A percentile compares a stretch with the other conserved stretches of the same genome.
Evolutionary conservation across 179 eudicot genomes (phyloP).

Genomic region (Actinidia polygama): DNA sequence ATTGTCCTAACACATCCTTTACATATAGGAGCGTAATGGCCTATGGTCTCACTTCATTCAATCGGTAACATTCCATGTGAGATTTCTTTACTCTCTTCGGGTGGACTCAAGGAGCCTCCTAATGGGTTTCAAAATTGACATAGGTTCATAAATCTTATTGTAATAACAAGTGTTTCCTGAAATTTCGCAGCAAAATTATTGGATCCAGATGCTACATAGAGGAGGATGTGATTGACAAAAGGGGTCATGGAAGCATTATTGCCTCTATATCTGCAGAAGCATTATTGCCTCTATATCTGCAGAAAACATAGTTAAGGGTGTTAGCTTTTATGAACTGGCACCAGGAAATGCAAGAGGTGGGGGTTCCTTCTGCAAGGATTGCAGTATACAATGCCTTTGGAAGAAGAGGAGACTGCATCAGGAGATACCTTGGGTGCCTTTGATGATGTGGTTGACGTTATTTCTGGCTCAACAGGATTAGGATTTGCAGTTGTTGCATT

Average conservation of each 20-base stretch:
- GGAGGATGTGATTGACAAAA: conserved; percentile 19
- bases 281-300: conserved; percentile 46
- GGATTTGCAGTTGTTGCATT: neutral
- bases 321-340: conserved; percentile 34
- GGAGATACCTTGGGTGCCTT: conserved; percentile 35
- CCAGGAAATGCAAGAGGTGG: conserved; percentile 45
- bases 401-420: neutral
- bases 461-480: conserved; percentile 29
- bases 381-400: conserved; percentile 41
- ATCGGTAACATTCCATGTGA: no score
- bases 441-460: conserved; percentile 48
- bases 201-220: conserved; percentile 28
- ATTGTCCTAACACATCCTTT: no score
- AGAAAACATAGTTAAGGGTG: conserved; percentile 21
- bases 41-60: no score
- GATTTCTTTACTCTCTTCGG: no score
- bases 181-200: conserved; percentile 19
- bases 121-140: no score
- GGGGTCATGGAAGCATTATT: no score
- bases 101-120: no score
- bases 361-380: conserved; percentile 42
- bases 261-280: no score
- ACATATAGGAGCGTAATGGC: no score
- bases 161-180: no score
- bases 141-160: no score